Evolutionary conservation across 2,329 filamentous ascomycete species (phyloP).

Genomic region (Graphilbum fragrans): DNA sequence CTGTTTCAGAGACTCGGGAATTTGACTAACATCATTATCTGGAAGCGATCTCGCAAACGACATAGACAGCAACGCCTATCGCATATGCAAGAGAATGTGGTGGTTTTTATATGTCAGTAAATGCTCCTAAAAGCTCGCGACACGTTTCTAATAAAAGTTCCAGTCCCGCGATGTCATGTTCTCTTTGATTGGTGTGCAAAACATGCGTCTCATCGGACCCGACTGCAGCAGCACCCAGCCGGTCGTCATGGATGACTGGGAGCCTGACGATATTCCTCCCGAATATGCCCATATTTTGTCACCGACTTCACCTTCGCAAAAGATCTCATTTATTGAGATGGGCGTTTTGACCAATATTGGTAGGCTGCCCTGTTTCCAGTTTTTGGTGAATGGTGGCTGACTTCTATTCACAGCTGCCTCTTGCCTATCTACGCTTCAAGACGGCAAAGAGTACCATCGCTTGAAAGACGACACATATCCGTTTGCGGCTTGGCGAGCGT

Average conservation of each 20-base stretch:
- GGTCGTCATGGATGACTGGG: background rate
- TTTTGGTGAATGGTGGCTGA: background rate
- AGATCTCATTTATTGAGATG: background rate
- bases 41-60: background rate
- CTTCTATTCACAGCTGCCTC: background rate
- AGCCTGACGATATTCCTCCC: background rate
- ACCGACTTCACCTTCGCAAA: background rate
- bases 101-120: constrained; percentile 1
- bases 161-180: constrained; percentile 1
- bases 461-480: background rate
- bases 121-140: background rate
- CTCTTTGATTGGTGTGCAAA: background rate
- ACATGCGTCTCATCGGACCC: background rate
- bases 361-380: background rate
- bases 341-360: background rate
- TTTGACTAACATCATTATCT: background rate
- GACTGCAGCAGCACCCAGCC: background rate
- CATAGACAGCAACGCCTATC: background rate
- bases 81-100: background rate
- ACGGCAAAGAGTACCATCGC: too few relatives aligned
- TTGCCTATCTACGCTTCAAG: background rate
- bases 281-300: background rate
- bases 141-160: too few relatives aligned
- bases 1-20: background rate
- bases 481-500: background rate